These are phyloP conservation scores for Uronychia setigera DNA, from an alignment of 73 alveolate genomes.

Conservation along the genomic window DNA sequence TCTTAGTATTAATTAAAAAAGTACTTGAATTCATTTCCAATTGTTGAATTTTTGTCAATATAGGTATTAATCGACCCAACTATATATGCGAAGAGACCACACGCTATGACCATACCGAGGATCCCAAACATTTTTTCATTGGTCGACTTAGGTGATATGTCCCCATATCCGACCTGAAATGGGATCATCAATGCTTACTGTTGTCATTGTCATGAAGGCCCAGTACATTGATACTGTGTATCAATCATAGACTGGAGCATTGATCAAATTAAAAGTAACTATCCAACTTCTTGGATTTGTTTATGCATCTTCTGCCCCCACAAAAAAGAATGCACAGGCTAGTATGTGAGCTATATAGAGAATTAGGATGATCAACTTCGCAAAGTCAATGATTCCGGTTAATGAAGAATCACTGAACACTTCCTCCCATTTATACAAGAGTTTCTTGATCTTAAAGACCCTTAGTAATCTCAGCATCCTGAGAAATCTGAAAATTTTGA, in stretches of 20 bases:
- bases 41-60: conserved; percentile 71
- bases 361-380: conserved; percentile 25
- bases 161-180: conserved; percentile 82
- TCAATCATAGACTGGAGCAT: conserved; percentile 16
- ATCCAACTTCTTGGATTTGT: conserved; percentile 60
- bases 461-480: conserved; percentile 64
- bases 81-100: conserved; percentile 81
- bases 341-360: conserved; percentile 56
- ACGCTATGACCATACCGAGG: conserved; percentile 73
- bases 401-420: not conserved
- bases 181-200: conserved; percentile 47
- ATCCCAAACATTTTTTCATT: conserved; percentile 77
- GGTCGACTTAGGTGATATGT: conserved; percentile 75
- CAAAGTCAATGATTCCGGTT: conserved; percentile 5
- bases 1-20: conserved; percentile 26
- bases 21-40: conserved; percentile 56
- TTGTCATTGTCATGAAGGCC: conserved; percentile 85
- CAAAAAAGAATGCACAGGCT: conserved; percentile 73
- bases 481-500: conserved; percentile 52
- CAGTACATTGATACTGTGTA: conserved; percentile 73
- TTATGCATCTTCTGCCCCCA: conserved; percentile 44
- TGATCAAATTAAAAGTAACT: conserved; percentile 1
- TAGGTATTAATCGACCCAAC: conserved; percentile 83
- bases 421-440: conserved; percentile 76
- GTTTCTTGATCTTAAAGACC: conserved; percentile 65